Base-by-base conservation (phyloP, 2,329 filamentous ascomycete genomes). In the Colletotrichum sp. region DNA sequence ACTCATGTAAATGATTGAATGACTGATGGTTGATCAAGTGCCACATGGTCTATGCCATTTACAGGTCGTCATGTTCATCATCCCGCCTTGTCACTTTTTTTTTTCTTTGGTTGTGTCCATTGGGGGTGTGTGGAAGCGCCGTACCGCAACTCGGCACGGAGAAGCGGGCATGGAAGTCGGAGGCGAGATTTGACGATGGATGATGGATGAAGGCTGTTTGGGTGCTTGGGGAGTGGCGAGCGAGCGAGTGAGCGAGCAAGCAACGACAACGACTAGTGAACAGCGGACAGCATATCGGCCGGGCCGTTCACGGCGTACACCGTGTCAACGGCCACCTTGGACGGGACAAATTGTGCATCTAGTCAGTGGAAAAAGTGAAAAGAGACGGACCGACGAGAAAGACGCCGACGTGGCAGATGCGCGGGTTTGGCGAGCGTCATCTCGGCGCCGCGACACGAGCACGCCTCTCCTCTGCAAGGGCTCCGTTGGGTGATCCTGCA, bases 131-230 rank as follows among this genome's bases (percentile, higher is more conserved):
- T 71, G 59, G 57, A 71, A 64, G 69, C 69, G 68, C 59, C 27
- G 22, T 25, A 61, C 36, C 66, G 55, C 67, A 69, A 55, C 32
- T 68, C 73, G 73, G 72, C 72, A 72, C 63, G 69, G 29, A 25
- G 59, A 29, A 69, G 49, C 32, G 22, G 71, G 73, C 64, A 73
- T 49, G 73, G 73, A 72, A 69, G 39, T 73, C 49, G 64, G 64
- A 76, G 64, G 70, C 73, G 73, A 73, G 64, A 76, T 73, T 49
- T 49, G 25, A 34, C 29, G 34, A 62, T 27, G 67, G 34, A 49
- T 16, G 36, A 49, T 61, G 67, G 73, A 65, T 64, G 29, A 76
- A 73, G 70, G 69, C 67, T 49, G 67, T 69, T 19, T 69, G 67
- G 57, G 34, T 62, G 55, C 57, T 19, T 22, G 7, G 22, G 52